Evolutionary conservation across 306 rosid genomes (phyloP), one percentile per base, ranked within the genome.

Genomic region (Cicer judaicum): DNA sequence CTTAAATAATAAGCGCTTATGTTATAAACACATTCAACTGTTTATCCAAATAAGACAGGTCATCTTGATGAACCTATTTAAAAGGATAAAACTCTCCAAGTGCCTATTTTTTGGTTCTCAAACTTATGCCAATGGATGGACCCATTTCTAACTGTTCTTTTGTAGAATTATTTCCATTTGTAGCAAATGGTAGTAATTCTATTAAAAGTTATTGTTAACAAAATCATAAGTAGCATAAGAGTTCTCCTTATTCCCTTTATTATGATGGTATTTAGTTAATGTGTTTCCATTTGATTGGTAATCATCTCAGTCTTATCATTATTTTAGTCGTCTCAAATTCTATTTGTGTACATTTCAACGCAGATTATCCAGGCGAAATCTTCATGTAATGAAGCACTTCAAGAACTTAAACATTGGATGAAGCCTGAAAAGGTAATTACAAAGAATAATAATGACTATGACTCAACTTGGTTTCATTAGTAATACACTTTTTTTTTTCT

Each of bases 361-460:
- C 90, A 92, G 97, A 44, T 92, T 84, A 78, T 87, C 46, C 87
- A 80, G 54, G 56, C 39, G 19, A 92, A 75, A 87, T 75, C 90
- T 40, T 78, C 97, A 19, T 88, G 92, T 77, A 64, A 74, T 38
- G 88, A 84, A 73, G 93, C 93, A 10, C 50, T 92, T 66, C 68
- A 85, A 68, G 93, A 88, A 53, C 78, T 92, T 75, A 83, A 77
- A 34, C 44, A 68, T 2, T 92, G 97, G 97, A 92, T 92, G 90
- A 70, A 75, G 50, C 92, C 97, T 34, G 88, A 89, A 64, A 87
- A 84, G 93, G 97, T 86, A 71, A 64, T 64, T 68, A 34, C 39
- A 36, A 64, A n/a, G 29, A 78, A 72, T 39, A 29, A 7, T 63
- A 64, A 72, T 46, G 44, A 19, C 13, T 21, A 12, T 54, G 60